Conservation (phyloP, 1,284 basidiomycete genomes). For the Prillingera fragicola region DNA sequence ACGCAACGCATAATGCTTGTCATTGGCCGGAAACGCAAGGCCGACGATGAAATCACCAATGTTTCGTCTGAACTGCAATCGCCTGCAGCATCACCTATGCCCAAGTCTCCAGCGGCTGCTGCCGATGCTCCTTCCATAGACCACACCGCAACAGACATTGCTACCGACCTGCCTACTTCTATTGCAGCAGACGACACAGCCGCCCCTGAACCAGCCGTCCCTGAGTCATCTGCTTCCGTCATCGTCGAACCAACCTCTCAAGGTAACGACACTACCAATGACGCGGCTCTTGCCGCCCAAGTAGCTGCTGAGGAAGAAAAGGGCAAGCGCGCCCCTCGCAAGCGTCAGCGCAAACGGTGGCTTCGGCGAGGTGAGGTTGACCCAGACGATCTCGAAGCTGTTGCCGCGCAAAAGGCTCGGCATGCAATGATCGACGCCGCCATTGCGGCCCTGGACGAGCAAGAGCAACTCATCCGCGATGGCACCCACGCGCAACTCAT, state of each 20-base stretch:
- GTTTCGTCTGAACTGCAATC: conserved; percentile 10
- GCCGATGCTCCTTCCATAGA: too few species aligned
- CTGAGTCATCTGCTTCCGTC: too few species aligned
- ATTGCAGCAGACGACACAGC: too few species aligned
- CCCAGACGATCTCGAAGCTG: conserved; percentile 39
- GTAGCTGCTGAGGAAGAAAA: conserved; percentile 7
- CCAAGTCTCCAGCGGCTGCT: too few species aligned
- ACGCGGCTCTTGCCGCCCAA: conserved; percentile 1
- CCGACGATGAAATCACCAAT: conserved; percentile 9
- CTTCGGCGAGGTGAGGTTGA: conserved; percentile 44
- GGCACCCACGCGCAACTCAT: conserved; percentile 27
- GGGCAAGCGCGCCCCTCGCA: conserved; percentile 26
- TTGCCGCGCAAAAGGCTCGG: conserved; percentile 31
- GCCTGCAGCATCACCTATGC: too few species aligned
- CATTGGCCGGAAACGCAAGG: conserved; percentile 11
- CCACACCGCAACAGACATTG: too few species aligned
- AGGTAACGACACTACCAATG: too few species aligned
- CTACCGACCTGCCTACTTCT: too few species aligned
- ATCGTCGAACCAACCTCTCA: too few species aligned
- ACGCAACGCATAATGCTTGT: conserved; percentile 8
- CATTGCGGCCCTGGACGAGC: conserved; percentile 29
- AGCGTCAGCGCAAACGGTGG: conserved; percentile 39
- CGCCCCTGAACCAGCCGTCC: too few species aligned
- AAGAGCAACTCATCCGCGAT: conserved; percentile 24
- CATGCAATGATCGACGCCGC: conserved; percentile 24